Evolutionary conservation across 2,329 filamentous ascomycete species (phyloP).

Genomic region (Thermochaetoides dissita): DNA sequence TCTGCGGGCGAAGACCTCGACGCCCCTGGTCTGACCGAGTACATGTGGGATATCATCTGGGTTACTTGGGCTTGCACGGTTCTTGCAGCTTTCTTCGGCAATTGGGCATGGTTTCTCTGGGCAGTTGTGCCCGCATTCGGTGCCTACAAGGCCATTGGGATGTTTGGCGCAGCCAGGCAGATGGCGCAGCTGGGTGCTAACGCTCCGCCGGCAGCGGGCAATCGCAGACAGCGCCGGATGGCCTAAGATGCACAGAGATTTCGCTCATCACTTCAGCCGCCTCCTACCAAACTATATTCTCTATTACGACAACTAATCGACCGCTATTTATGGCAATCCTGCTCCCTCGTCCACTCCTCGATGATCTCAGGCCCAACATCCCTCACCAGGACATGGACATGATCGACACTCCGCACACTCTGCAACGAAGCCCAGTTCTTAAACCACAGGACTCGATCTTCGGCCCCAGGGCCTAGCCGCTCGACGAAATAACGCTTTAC

Average conservation of each 20-base stretch:
- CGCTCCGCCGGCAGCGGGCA: slow-evolving; percentile 27
- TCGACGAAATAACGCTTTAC: slow-evolving; percentile 55
- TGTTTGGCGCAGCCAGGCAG: slow-evolving; percentile 39
- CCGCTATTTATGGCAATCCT: slow-evolving; percentile 23
- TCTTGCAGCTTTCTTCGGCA: slow-evolving; percentile 63
- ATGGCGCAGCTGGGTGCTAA: slow-evolving; percentile 30
- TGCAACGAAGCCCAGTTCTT: slow-evolving; percentile 88
- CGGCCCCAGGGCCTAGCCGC: slow-evolving; percentile 35
- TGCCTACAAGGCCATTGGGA: slow-evolving; percentile 37
- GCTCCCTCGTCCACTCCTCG: slow-evolving; percentile 38
- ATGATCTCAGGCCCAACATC: slow-evolving; percentile 38
- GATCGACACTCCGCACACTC: slow-evolving; percentile 75
- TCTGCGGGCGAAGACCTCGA: slow-evolving; percentile 76
- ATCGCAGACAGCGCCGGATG: slow-evolving; percentile 41
- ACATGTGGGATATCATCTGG: slow-evolving; percentile 95
- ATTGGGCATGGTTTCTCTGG: slow-evolving; percentile 54
- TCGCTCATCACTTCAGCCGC: not conserved
- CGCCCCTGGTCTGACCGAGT: slow-evolving; percentile 80
- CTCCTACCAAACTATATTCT: too few species aligned
- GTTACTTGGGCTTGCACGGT: slow-evolving; percentile 73
- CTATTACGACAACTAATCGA: not conserved
- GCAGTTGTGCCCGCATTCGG: slow-evolving; percentile 41
- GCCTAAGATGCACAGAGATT: slow-evolving; percentile 15
- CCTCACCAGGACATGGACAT: slow-evolving; percentile 65
- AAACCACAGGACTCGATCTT: slow-evolving; percentile 61